Conservation (phyloP, 176 grass and related monocot species). For the Oryza longistaminata region DNA sequence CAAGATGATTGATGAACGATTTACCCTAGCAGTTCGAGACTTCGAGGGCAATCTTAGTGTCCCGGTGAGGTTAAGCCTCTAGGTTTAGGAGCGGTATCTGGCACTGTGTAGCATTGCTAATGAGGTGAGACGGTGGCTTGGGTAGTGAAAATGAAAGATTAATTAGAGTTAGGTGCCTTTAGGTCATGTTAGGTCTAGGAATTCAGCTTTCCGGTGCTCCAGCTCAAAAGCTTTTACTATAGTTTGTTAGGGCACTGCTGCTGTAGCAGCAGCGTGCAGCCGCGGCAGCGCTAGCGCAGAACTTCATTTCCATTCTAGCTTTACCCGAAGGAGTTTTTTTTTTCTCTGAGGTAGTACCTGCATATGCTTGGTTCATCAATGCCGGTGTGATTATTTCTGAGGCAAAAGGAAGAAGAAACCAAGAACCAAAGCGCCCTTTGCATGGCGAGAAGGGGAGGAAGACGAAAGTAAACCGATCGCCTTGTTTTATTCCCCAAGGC, state of each 20-base stretch:
- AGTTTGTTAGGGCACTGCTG: slow-evolving; percentile 40
- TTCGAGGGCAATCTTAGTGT: no score
- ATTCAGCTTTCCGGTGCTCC: slow-evolving; percentile 30
- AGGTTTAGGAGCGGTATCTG: no score
- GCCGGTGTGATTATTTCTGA: neutral
- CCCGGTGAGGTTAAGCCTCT: no score
- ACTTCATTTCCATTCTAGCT: slow-evolving; percentile 31
- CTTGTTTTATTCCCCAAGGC: neutral
- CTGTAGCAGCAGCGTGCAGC: slow-evolving; percentile 24
- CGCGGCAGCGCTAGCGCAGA: slow-evolving; percentile 33
- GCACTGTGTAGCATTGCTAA: no score
- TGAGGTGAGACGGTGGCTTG: no score
- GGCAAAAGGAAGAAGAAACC: neutral
- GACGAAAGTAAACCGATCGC: neutral
- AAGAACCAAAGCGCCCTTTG: neutral
- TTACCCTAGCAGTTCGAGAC: no score
- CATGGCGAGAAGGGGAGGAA: neutral
- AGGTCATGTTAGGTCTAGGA: slow-evolving; percentile 45
- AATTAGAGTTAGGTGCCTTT: slow-evolving; percentile 57
- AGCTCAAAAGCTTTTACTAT: slow-evolving; percentile 15
- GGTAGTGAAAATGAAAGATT: neutral
- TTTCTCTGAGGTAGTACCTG: neutral
- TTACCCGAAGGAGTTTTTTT: slow-evolving; percentile 18
- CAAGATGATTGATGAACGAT: no score
- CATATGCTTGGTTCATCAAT: slow-evolving; percentile 18